Conservation (phyloP, 805 yeast species). For the Saccharomycopsis guyanensis region DNA sequence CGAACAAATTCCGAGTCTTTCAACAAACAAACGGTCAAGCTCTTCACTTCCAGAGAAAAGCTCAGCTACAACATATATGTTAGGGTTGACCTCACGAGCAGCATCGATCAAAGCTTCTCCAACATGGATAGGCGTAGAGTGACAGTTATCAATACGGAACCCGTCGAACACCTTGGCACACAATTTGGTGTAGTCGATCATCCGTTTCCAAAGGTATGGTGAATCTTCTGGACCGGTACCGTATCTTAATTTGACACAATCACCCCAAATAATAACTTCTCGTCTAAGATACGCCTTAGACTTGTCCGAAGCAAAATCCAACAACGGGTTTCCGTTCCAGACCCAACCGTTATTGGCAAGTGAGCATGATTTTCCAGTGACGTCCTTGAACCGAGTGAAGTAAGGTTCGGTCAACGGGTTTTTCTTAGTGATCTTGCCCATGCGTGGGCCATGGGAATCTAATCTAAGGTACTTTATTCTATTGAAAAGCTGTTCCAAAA, state of each 20-base stretch:
- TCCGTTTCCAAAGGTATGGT: conserved; percentile 82
- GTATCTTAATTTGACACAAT: conserved; percentile 87
- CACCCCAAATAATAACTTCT: conserved; percentile 96
- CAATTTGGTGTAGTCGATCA: conserved; percentile 65
- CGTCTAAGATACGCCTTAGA: conserved; percentile 81
- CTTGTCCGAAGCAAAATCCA: conserved; percentile 80
- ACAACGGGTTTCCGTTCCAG: conserved; percentile 92
- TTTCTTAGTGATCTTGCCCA: conserved; percentile 54
- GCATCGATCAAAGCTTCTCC: conserved; percentile 83
- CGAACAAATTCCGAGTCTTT: conserved; percentile 81
- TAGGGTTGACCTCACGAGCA: conserved; percentile 79
- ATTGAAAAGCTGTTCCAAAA: conserved; percentile 62
- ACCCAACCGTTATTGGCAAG: conserved; percentile 98
- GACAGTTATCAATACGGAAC: conserved; percentile 90
- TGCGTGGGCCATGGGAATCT: conserved; percentile 73
- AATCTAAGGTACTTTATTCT: conserved; percentile 71
- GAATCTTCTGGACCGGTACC: conserved; percentile 75
- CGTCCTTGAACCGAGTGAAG: conserved; percentile 61
- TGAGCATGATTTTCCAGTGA: conserved; percentile 53
- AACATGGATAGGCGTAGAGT: conserved; percentile 92
- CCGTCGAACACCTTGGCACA: conserved; percentile 78
- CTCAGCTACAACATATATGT: conserved; percentile 90
- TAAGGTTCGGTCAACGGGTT: conserved; percentile 78
- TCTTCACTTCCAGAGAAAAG: conserved; percentile 88
- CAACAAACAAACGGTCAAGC: conserved; percentile 84